Base-by-base conservation (phyloP, 1,284 basidiomycete genomes). In the Moesziomyces parantarcticus region DNA sequence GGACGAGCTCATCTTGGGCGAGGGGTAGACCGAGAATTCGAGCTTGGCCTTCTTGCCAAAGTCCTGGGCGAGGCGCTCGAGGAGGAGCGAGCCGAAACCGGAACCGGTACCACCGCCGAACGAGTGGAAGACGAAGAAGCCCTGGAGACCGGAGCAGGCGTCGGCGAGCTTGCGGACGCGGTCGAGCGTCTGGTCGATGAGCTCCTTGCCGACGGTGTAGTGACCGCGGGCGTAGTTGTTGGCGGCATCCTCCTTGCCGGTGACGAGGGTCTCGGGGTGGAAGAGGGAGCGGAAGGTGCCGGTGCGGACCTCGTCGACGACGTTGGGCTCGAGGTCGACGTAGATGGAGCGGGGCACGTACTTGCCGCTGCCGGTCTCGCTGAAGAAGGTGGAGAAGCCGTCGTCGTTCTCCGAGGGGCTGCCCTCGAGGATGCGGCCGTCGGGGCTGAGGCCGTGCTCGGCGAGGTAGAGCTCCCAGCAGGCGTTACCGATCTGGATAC, bases 61-160 rank as follows among this genome's bases (percentile, higher is more conserved):
- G 87, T 99, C 96, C 71, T 92, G 91, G 44, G 95, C 96, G 69
- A 99, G 90, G 67, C 94, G 90, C 87, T 99, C 97, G 73, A 99
- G 89, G 58, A 99, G 88, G 79, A 99, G 91, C 55, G 97, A 95
- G 84, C 97, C 97, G 85, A 99, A 98, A 81, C 97, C 97, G 71
- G 97, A 99, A 83, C 97, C 97, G 79, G 96, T 99, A 86, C 97
- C 97, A 85, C 97, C 97, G 84, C 97, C 97, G 84, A 98, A 97
- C 46, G 97, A 99, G 88, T 99, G 97, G 90, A 99, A 99, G 84
- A 99, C 94, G 85, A 99, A 99, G 90, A 99, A 99, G 79, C 97
- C 96, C 86, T 99, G 97, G 46, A 99, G 91, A 84, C 97, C 97
- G 46, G 91, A 91, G 88, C 95, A 97, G 87, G 96, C 97, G 87